Evolutionary conservation across 1,284 basidiomycete genomes (phyloP).

Genomic region (Stereum hirsutum): DNA sequence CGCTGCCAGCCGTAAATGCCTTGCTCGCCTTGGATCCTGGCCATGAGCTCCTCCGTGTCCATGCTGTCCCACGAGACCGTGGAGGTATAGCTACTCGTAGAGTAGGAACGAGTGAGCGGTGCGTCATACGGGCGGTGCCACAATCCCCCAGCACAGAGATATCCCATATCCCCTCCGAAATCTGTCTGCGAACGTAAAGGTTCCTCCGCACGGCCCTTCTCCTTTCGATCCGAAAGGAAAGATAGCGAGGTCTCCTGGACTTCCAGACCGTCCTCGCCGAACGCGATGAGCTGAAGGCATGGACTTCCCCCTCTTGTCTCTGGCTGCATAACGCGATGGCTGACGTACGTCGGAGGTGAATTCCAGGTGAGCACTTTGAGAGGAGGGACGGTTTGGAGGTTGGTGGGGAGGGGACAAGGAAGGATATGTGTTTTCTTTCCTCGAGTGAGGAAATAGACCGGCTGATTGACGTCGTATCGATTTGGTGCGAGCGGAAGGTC

Average conservation of each 20-base stretch:
- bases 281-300: slow-evolving; percentile 56
- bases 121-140: slow-evolving; percentile 50
- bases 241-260: slow-evolving; percentile 50
- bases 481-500: slow-evolving; percentile 33
- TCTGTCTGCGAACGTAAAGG: slow-evolving; percentile 46
- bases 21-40: slow-evolving; percentile 38
- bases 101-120: slow-evolving; percentile 28
- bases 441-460: slow-evolving; percentile 55
- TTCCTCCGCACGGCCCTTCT: slow-evolving; percentile 33
- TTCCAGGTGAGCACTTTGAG: slow-evolving; percentile 51
- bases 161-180: slow-evolving; percentile 55
- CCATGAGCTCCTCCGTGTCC: slow-evolving; percentile 39
- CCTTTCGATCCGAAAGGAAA: slow-evolving; percentile 34
- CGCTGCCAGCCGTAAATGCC: slow-evolving; percentile 69
- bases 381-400: slow-evolving; percentile 36
- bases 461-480: slow-evolving; percentile 21
- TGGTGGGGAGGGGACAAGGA: slow-evolving; percentile 54
- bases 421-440: slow-evolving; percentile 62
- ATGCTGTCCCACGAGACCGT: slow-evolving; percentile 28
- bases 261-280: slow-evolving; percentile 62
- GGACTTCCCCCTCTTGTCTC: slow-evolving; percentile 23
- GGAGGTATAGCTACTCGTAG: slow-evolving; percentile 31
- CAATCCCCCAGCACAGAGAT: slow-evolving; percentile 55
- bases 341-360: slow-evolving; percentile 43
- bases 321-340: slow-evolving; percentile 37